Evolutionary conservation across 495 filamentous ascomycete species (phyloP), one percentile per base, ranked within the genome.

Genomic region (Talaromyces thailandensis): DNA sequence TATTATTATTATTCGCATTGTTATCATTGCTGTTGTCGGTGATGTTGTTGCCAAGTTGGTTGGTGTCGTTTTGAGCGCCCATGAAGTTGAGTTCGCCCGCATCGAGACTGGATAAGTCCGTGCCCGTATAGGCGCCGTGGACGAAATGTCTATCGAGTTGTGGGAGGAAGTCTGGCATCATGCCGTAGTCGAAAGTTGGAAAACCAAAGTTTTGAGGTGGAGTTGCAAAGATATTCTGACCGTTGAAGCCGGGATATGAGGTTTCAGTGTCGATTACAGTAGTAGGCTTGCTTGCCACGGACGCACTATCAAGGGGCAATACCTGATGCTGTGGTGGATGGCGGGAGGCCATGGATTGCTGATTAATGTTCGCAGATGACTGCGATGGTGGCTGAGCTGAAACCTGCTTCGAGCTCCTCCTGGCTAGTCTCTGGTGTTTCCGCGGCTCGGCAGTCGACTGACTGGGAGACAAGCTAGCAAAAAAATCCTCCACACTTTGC

Each of bases 401-500:
- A 45, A 62, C 35, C 63, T 65, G 67, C 26, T 28, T 61, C 21
- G 56, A 60, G 37, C 2, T 26, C 37, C 28, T 63, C 62, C 23
- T 65, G 65, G 61, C 64, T 51, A 57, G 55, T 63, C 66, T 67
- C 48, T 72, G 75, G 31, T 67, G 66, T 61, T 77, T 79, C 28
- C 76, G 78, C 6, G 76, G 74, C 12, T 71, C 62, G 50, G 68
- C 74, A 11, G 78, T 68, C 56, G 86, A 82, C 53, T 82, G 78
- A 18, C 83, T 82, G 1, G 90, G 86, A 0, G 90, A 89, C 23
- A 94, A 79, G 63, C 85, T 90, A 58, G 90, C 86, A 71, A 98
- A 96, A 74, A 96, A 96, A 66, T 97, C 91, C 66, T 97, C 94
- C 28, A 96, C 92, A 29, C 90, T 96, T 67, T 94, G 92, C 12